A percentile compares a stretch with the other conserved stretches of the same genome.
Evolutionary conservation across 371 early-diverging fungal species (phyloP).

Genomic region (Mucor piriformis): DNA sequence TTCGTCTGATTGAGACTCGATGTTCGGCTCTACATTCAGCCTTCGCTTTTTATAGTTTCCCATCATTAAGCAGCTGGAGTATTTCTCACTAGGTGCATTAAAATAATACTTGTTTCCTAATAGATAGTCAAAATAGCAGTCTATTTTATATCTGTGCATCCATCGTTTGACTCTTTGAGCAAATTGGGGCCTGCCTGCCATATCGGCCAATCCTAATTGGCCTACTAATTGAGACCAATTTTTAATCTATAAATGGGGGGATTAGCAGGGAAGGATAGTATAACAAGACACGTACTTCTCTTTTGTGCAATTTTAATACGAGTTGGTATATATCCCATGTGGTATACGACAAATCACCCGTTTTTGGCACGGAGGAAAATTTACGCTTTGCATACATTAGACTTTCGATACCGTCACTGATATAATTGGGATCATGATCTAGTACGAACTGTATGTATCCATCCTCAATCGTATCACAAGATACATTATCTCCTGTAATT

Average conservation of each 20-base stretch:
- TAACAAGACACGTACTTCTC: conserved; percentile 34
- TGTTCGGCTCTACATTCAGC: conserved; percentile 5
- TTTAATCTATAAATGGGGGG: conserved; percentile 33
- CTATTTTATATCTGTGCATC: conserved; percentile 56
- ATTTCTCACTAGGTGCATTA: conserved; percentile 34
- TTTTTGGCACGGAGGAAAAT: conserved; percentile 47
- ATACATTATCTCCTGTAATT: conserved; percentile 43
- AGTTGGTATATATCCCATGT: conserved; percentile 53
- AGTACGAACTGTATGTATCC: conserved; percentile 52
- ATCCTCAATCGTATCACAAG: conserved; percentile 41
- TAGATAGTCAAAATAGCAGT: conserved; percentile 54
- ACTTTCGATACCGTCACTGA: conserved; percentile 44
- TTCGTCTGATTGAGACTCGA: conserved; percentile 9
- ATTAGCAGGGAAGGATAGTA: background rate
- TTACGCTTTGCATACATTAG: conserved; percentile 47
- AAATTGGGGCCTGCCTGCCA: conserved; percentile 52
- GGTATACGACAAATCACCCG: conserved; percentile 48
- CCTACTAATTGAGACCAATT: conserved; percentile 59
- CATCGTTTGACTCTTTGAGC: conserved; percentile 55
- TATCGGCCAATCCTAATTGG: conserved; percentile 45
- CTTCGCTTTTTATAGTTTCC: conserved; percentile 49
- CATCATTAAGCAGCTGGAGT: conserved; percentile 45
- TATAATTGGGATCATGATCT: conserved; percentile 40
- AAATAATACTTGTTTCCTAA: conserved; percentile 47
- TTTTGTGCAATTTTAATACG: conserved; percentile 45